Percentiles rank a stretch among this genome's conserved stretches.
Evolutionary conservation across 1,139 yeast genomes (phyloP).

Genomic region (Sugiyamaella pinicola): DNA sequence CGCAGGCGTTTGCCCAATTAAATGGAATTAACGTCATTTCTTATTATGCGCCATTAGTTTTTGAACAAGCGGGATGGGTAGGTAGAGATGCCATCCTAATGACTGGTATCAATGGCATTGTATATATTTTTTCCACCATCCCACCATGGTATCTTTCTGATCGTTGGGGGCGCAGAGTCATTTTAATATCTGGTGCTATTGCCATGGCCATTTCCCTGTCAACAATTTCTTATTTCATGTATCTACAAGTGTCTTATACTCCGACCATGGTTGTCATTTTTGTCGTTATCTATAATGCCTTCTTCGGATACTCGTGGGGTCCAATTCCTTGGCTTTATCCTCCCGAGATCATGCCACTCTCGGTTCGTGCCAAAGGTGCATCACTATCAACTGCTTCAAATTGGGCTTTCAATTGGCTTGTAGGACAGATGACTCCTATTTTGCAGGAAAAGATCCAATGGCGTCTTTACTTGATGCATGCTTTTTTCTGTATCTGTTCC

Average conservation of each 20-base stretch:
- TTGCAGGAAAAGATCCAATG: conserved; percentile 75
- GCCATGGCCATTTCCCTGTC: conserved; percentile 75
- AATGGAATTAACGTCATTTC: conserved; percentile 92
- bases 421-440: conserved; percentile 88
- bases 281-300: conserved; percentile 79
- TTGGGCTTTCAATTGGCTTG: conserved; percentile 93
- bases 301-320: conserved; percentile 87
- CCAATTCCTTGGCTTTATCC: conserved; percentile 95
- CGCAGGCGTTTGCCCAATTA: conserved; percentile 89
- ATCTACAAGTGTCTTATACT: conserved; percentile 59
- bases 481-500: conserved; percentile 71
- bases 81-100: conserved; percentile 85
- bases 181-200: conserved; percentile 73
- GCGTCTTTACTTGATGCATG: conserved; percentile 82
- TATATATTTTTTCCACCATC: conserved; percentile 73
- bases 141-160: conserved; percentile 94
- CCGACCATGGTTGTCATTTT: conserved; percentile 72
- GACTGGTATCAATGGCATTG: conserved; percentile 86
- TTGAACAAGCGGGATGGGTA: conserved; percentile 93
- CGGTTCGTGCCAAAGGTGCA: conserved; percentile 91
- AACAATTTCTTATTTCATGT: conserved; percentile 66
- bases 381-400: conserved; percentile 89
- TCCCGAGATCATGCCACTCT: conserved; percentile 81
- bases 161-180: conserved; percentile 86
- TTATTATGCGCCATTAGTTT: conserved; percentile 90